A percentile compares a stretch with the other conserved stretches of the same genome.
These are phyloP conservation scores for Aquilaria agallochum DNA, from an alignment of 441 rosid genomes.

Conservation along the genomic window DNA sequence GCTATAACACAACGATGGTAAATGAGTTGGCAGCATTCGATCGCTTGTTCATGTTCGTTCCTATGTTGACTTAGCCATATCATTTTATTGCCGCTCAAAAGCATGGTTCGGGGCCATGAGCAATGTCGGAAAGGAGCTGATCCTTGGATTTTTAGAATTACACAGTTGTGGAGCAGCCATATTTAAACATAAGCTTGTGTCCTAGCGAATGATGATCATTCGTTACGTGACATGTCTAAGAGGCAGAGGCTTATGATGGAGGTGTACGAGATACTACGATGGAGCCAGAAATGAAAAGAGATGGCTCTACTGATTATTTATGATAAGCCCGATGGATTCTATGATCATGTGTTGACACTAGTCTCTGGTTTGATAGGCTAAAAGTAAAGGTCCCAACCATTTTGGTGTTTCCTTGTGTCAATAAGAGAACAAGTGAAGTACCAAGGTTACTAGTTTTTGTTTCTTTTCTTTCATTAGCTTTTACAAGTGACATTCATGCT, in stretches of 20 bases:
- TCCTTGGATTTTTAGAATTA: slow-evolving; percentile 83
- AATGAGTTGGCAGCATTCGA: no score
- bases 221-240: slow-evolving; percentile 80
- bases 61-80: slow-evolving; percentile 93
- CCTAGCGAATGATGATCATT: slow-evolving; percentile 92
- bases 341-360: slow-evolving; percentile 90
- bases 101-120: slow-evolving; percentile 85
- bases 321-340: slow-evolving; percentile 92
- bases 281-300: slow-evolving; percentile 93
- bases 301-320: slow-evolving; percentile 85
- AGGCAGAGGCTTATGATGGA: slow-evolving; percentile 92
- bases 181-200: slow-evolving; percentile 49
- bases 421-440: slow-evolving; percentile 76
- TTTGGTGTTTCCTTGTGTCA: slow-evolving; percentile 83
- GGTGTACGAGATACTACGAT: slow-evolving; percentile 75
- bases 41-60: slow-evolving; percentile 37
- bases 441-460: background rate
- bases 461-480: background rate
- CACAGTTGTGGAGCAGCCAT: slow-evolving; percentile 80
- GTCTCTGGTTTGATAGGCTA: slow-evolving; percentile 72
- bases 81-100: slow-evolving; percentile 93
- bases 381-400: slow-evolving; percentile 88
- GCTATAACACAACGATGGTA: slow-evolving; percentile 32
- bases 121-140: slow-evolving; percentile 76
- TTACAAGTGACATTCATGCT: no score